phyloP scores from a whole-genome alignment of 2,329 filamentous ascomycete genomes.

The Alternaria dauci region DNA sequence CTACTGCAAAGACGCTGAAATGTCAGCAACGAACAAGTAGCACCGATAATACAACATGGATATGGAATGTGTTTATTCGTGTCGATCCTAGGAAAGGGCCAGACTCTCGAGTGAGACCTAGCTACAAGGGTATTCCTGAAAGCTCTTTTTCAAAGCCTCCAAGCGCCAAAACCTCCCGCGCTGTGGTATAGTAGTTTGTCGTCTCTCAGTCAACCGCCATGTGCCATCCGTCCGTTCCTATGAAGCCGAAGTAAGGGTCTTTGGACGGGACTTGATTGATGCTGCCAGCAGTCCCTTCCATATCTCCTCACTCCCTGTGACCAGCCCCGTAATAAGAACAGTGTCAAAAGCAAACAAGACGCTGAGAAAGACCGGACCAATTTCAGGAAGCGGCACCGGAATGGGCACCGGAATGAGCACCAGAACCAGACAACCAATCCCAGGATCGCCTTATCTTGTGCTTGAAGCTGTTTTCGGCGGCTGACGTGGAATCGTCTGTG shows the following conservation, averaged over 20 bases:
- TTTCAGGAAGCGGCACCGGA: slow-evolving; percentile 16
- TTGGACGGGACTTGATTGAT: background rate
- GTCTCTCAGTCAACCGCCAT: background rate
- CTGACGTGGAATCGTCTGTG: background rate
- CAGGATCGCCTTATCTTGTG: slow-evolving; percentile 30
- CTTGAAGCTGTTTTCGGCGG: slow-evolving; percentile 9
- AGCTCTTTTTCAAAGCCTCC: background rate
- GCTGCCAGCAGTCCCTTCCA: slow-evolving; percentile 3
- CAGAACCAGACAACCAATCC: slow-evolving; percentile 20
- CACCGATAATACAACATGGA: background rate
- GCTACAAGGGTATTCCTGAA: background rate
- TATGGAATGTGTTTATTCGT: background rate
- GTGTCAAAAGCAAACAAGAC: background rate
- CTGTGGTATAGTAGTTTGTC: slow-evolving; percentile 1
- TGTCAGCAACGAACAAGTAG: slow-evolving; percentile 1
- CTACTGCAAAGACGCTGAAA: background rate
- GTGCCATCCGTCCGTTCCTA: background rate
- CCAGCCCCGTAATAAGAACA: slow-evolving; percentile 13
- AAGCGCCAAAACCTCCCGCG: background rate
- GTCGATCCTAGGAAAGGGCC: background rate
- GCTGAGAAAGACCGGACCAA: background rate
- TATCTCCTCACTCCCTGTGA: slow-evolving; percentile 11
- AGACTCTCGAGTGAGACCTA: background rate
- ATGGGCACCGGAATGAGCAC: slow-evolving; percentile 5
- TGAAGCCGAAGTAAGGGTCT: background rate